phyloP scores from a whole-genome alignment of 768 basidiomycete species.

The Trametopsis cervina region DNA sequence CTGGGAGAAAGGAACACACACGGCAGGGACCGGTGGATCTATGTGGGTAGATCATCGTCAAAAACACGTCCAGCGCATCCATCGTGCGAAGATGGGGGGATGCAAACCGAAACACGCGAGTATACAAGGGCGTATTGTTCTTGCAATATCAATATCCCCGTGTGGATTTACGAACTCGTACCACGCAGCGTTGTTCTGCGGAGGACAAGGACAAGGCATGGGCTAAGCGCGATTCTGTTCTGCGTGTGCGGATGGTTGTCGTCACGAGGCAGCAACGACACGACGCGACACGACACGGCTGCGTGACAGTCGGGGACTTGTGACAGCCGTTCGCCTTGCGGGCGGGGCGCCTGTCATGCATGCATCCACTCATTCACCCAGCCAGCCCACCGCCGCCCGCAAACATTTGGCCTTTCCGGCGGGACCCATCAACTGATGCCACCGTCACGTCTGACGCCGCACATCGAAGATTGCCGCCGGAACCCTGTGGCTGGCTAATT shows the following conservation, averaged over 20 bases:
- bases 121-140: too few relatives aligned
- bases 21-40: too few relatives aligned
- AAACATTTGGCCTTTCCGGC: slow-evolving; percentile 3
- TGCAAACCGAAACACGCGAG: too few relatives aligned
- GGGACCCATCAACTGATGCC: neutral
- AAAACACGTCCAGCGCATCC: too few relatives aligned
- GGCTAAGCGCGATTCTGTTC: too few relatives aligned
- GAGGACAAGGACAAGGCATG: too few relatives aligned
- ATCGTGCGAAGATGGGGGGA: too few relatives aligned
- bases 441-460: neutral
- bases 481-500: neutral
- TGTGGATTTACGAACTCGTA: too few relatives aligned
- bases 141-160: too few relatives aligned
- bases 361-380: slow-evolving; percentile 1
- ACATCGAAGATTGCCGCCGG: neutral
- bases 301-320: slow-evolving; percentile 8
- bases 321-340: neutral
- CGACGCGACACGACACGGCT: neutral
- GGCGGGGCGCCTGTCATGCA: neutral
- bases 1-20: too few relatives aligned
- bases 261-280: slow-evolving; percentile 5
- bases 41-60: too few relatives aligned
- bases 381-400: slow-evolving; percentile 2
- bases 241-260: slow-evolving; percentile 6
- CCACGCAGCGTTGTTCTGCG: too few relatives aligned